A percentile compares a stretch with the other conserved stretches of the same genome.
Evolutionary conservation across 2,329 filamentous ascomycete genomes (phyloP).

Genomic region (Daldinia eschscholtzii): DNA sequence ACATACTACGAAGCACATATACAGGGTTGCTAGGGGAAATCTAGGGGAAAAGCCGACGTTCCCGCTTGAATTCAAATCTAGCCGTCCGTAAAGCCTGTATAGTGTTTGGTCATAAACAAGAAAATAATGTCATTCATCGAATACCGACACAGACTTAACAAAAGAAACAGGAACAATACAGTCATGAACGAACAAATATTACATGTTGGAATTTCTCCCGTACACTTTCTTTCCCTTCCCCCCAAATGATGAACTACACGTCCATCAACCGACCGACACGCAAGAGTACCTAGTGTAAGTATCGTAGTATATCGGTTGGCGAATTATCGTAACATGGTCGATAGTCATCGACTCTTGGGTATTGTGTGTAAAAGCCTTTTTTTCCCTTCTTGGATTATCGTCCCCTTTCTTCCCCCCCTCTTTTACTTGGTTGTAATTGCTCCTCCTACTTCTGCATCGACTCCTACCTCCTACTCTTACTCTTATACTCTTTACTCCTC

Average conservation of each 20-base stretch:
- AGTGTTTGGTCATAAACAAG: constrained; percentile 39
- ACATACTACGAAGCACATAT: constrained; percentile 1
- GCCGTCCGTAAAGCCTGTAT: constrained; percentile 18
- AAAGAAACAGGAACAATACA: constrained; percentile 54
- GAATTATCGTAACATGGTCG: constrained; percentile 52
- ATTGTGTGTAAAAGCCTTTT: constrained; percentile 44
- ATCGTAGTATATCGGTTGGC: constrained; percentile 47
- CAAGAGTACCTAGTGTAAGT: constrained; percentile 34
- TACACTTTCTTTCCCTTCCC: constrained; percentile 49
- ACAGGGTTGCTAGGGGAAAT: background rate
- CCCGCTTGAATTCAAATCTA: constrained; percentile 19
- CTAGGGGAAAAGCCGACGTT: background rate
- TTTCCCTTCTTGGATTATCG: constrained; percentile 36
- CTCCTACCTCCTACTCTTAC: no score
- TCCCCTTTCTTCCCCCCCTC: constrained; percentile 26
- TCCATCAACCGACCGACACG: constrained; percentile 45
- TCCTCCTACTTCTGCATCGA: constrained; percentile 25
- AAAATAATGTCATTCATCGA: constrained; percentile 50
- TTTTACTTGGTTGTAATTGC: constrained; percentile 30
- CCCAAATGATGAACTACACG: constrained; percentile 42
- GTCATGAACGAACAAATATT: constrained; percentile 61
- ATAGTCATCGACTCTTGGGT: constrained; percentile 44
- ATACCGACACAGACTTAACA: constrained; percentile 46
- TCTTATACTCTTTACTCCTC: constrained; percentile 27
- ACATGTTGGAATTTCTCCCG: constrained; percentile 59